Evolutionary conservation across 1,139 yeast genomes (phyloP).

Genomic region (Yamadazyma atlantica): DNA sequence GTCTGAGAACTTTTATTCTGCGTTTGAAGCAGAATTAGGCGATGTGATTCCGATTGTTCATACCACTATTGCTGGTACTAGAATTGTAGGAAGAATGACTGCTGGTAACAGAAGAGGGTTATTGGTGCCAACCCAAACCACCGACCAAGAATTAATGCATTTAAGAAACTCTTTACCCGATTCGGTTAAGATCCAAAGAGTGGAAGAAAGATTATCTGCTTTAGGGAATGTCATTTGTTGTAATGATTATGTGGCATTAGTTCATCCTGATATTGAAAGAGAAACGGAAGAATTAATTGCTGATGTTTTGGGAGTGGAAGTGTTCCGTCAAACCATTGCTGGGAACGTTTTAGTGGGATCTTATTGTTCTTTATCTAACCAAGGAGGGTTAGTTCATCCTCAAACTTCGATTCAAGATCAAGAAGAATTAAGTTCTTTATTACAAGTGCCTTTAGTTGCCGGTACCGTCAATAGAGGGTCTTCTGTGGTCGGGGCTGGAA

Average conservation of each 20-base stretch:
- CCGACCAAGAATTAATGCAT: conserved; percentile 99
- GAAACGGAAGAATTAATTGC: conserved; percentile 99
- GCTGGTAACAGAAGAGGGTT: conserved; percentile 98
- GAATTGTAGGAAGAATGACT: conserved; percentile 97
- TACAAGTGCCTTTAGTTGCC: conserved; percentile 97
- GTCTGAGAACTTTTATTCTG: conserved; percentile 95
- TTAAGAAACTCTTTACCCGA: conserved; percentile 97
- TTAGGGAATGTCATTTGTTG: conserved; percentile 98
- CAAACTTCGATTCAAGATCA: conserved; percentile 97
- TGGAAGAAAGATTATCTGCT: conserved; percentile 95
- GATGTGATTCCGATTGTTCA: conserved; percentile 96
- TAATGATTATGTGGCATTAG: conserved; percentile 97
- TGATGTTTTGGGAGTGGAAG: conserved; percentile 98
- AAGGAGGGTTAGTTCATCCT: conserved; percentile 98
- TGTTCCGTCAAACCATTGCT: conserved; percentile 97
- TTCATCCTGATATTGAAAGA: conserved; percentile 98
- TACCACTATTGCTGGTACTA: conserved; percentile 96
- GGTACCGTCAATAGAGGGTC: conserved; percentile 99
- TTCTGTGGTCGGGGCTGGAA: conserved; percentile 96
- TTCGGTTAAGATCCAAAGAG: conserved; percentile 91
- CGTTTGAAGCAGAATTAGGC: conserved; percentile 96
- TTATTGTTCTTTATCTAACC: conserved; percentile 91
- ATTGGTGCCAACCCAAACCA: conserved; percentile 94
- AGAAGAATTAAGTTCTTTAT: conserved; percentile 91
- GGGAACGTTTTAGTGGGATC: conserved; percentile 98